Percentiles rank a stretch among this genome's conserved stretches.
Evolutionary conservation across 2,329 filamentous ascomycete genomes (phyloP).

Genomic region (Fusarium papillatum): DNA sequence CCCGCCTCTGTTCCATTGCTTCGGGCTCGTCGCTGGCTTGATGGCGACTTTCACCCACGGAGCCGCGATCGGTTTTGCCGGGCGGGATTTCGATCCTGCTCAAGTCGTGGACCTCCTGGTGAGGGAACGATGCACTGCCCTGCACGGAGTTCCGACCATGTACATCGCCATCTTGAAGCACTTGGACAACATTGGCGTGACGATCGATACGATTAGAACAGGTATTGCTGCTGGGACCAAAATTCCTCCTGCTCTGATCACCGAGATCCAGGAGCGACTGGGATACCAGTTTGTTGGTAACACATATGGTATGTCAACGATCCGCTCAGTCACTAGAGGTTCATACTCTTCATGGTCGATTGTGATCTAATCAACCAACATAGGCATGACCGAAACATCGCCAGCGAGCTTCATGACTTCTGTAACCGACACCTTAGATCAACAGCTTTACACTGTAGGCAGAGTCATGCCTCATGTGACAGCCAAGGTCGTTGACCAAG

Average conservation of each 20-base stretch:
- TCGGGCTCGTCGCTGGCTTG: neutral
- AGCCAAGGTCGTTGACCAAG: conserved; percentile 16
- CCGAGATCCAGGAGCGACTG: neutral
- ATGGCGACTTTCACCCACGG: neutral
- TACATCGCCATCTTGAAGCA: neutral
- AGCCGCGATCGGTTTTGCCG: neutral
- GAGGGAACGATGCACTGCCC: neutral
- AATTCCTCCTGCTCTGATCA: neutral
- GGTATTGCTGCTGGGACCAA: neutral
- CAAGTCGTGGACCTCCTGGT: neutral
- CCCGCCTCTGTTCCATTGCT: neutral
- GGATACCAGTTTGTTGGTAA: neutral
- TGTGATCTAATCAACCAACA: neutral
- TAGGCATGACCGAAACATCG: conserved; percentile 27
- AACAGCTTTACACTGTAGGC: conserved; percentile 13
- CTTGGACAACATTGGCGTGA: neutral
- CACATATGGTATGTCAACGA: neutral
- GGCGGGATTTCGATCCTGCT: neutral
- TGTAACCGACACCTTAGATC: conserved; percentile 7
- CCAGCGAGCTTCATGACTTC: conserved; percentile 22
- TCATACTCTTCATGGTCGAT: neutral
- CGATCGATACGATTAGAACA: neutral
- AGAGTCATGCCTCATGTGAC: conserved; percentile 11
- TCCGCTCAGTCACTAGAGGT: neutral
- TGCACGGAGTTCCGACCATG: neutral